A percentile compares a stretch with the other conserved stretches of the same genome.
Evolutionary conservation across 768 basidiomycete species (phyloP).

Genomic region (Mrakia gelida): DNA sequence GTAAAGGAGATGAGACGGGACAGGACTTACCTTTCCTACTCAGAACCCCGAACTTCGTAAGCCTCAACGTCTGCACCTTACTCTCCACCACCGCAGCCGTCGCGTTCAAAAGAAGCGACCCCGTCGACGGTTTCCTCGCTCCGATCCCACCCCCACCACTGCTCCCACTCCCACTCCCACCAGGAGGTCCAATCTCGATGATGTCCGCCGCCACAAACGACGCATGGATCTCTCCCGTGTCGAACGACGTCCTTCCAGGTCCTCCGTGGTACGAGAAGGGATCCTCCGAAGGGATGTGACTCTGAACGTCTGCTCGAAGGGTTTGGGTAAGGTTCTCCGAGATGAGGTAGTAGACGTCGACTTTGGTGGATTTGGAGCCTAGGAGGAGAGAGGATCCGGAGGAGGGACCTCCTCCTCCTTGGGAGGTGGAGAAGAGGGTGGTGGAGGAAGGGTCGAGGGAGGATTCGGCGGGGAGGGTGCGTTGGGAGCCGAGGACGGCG

Average conservation of each 20-base stretch:
- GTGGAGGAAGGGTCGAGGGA: slow-evolving; percentile 11
- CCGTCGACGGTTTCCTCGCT: neutral
- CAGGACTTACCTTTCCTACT: slow-evolving; percentile 58
- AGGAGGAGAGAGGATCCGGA: slow-evolving; percentile 35
- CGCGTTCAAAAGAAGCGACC: slow-evolving; percentile 6
- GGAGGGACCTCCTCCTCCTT: slow-evolving; percentile 4
- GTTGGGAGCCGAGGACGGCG: slow-evolving; percentile 50
- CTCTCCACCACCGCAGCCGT: neutral
- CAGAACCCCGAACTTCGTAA: slow-evolving; percentile 76
- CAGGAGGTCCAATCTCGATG: slow-evolving; percentile 49
- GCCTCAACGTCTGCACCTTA: slow-evolving; percentile 51
- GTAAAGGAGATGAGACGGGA: neutral
- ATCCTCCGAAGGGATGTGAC: slow-evolving; percentile 56
- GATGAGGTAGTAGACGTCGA: slow-evolving; percentile 91
- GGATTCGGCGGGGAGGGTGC: slow-evolving; percentile 5
- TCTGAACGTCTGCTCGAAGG: slow-evolving; percentile 63
- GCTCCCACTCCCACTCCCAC: neutral
- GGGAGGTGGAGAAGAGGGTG: neutral
- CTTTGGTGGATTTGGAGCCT: slow-evolving; percentile 51
- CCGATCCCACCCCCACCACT: neutral
- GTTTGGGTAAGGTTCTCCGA: slow-evolving; percentile 59
- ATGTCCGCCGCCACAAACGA: slow-evolving; percentile 58
- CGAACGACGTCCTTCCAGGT: slow-evolving; percentile 49
- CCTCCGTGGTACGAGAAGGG: slow-evolving; percentile 67
- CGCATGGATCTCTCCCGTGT: slow-evolving; percentile 61